Percentiles rank a stretch among this genome's conserved stretches.
Evolutionary conservation across 352 stramenopile genomes (phyloP).

Genomic region (Phytophthora fragariae): DNA sequence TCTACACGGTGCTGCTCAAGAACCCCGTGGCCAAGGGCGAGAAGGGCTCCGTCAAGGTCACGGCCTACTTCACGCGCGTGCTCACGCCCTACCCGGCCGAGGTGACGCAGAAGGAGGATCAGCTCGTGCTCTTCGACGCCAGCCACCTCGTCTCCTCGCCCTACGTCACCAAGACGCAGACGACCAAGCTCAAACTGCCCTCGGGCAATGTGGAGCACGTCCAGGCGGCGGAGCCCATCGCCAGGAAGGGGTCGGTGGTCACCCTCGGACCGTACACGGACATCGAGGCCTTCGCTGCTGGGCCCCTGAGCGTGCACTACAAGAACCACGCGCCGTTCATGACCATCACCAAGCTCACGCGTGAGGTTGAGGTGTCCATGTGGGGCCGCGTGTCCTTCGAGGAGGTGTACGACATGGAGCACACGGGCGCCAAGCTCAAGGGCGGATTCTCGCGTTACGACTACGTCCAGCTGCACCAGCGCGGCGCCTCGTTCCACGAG

Average conservation of each 20-base stretch:
- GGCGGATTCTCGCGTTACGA: constrained; percentile 90
- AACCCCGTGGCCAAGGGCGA: constrained; percentile 59
- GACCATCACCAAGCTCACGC: constrained; percentile 84
- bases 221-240: constrained; percentile 59
- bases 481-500: constrained; percentile 81
- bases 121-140: constrained; percentile 84
- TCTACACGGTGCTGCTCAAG: constrained; percentile 82
- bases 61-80: constrained; percentile 78
- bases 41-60: constrained; percentile 75
- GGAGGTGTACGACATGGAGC: constrained; percentile 88
- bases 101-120: constrained; percentile 84
- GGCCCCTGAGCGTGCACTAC: constrained; percentile 70
- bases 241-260: constrained; percentile 77
- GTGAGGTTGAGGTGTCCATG: constrained; percentile 92
- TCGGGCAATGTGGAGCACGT: constrained; percentile 79
- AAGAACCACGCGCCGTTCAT: constrained; percentile 90
- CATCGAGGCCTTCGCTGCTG: constrained; percentile 51
- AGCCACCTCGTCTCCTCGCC: constrained; percentile 74
- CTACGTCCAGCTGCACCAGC: constrained; percentile 72
- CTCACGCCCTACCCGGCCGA: constrained; percentile 82
- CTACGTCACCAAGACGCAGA: constrained; percentile 83
- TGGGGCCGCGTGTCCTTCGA: constrained; percentile 90
- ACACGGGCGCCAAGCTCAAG: constrained; percentile 87
- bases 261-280: constrained; percentile 85
- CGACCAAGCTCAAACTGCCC: constrained; percentile 87